These are phyloP conservation scores for Sindora glabra DNA, from an alignment of 306 rosid species.

Conservation along the genomic window DNA sequence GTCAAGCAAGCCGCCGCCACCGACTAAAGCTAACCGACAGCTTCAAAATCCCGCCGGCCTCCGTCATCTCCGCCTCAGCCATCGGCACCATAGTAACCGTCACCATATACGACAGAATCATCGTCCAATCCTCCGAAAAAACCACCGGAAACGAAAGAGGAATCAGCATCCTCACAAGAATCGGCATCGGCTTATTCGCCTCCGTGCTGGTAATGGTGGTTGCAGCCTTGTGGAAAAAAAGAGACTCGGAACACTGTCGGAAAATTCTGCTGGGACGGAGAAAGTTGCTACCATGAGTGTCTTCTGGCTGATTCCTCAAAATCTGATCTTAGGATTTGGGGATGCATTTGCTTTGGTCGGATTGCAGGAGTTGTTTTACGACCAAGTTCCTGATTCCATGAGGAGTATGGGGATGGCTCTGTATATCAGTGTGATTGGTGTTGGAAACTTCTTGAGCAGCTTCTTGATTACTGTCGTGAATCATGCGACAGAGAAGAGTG, in stretches of 20 bases:
- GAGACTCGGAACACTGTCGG: constrained; percentile 18
- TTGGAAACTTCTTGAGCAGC: constrained; percentile 37
- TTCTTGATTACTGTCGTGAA: constrained; percentile 41
- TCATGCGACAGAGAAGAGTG: constrained; percentile 20
- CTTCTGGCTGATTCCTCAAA: constrained; percentile 40
- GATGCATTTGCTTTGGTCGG: constrained; percentile 35
- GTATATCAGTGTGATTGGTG: constrained; percentile 42
- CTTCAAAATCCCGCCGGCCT: constrained; percentile 43
- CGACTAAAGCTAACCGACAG: constrained; percentile 6
- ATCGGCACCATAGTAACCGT: constrained; percentile 19
- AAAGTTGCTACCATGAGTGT: constrained; percentile 22
- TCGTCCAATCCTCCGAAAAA: constrained; percentile 28
- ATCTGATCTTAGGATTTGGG: constrained; percentile 25
- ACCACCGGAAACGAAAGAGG: constrained; percentile 39
- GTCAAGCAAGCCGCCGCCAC: constrained; percentile 38
- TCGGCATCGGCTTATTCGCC: constrained; percentile 25
- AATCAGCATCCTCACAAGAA: constrained; percentile 32
- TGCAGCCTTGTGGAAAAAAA: constrained; percentile 31
- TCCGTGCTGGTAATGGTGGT: constrained; percentile 16
- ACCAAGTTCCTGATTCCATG: constrained; percentile 43
- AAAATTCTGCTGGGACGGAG: no score
- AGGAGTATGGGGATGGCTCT: constrained; percentile 44
- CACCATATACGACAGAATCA: constrained; percentile 26
- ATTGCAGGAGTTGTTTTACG: constrained; percentile 43
- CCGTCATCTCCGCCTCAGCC: constrained; percentile 21